Conservation (phyloP, 2,329 filamentous ascomycete species). For the Sordariomycetes sp. region DNA sequence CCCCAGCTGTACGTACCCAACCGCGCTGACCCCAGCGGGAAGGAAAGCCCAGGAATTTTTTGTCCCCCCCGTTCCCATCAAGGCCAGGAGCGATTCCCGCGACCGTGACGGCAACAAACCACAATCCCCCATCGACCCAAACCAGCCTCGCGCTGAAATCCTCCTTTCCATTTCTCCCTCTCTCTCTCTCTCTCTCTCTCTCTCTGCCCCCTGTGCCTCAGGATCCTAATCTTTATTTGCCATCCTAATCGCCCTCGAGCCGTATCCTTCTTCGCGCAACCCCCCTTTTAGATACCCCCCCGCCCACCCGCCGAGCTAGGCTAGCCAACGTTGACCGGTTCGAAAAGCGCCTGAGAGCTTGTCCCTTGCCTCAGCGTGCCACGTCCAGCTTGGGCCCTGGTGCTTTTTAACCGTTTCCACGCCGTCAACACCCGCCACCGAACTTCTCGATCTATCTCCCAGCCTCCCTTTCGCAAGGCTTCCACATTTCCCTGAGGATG, state of each 20-base stretch:
- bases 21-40: background rate
- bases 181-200: background rate
- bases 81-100: background rate
- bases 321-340: background rate
- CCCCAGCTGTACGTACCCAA: background rate
- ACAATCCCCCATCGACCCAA: background rate
- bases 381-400: background rate
- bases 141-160: constrained; percentile 3
- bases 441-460: background rate
- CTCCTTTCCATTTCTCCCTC: background rate
- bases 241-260: background rate
- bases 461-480: background rate
- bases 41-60: background rate
- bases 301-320: background rate
- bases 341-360: background rate
- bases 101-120: background rate
- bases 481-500: constrained; percentile 1
- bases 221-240: background rate
- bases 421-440: background rate
- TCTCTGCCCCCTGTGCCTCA: background rate
- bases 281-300: background rate
- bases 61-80: background rate
- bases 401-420: background rate
- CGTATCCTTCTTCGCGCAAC: background rate
- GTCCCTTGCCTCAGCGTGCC: background rate